phyloP scores from a whole-genome alignment of 2,329 filamentous ascomycete genomes.

The Phialocephala subalpina region DNA sequence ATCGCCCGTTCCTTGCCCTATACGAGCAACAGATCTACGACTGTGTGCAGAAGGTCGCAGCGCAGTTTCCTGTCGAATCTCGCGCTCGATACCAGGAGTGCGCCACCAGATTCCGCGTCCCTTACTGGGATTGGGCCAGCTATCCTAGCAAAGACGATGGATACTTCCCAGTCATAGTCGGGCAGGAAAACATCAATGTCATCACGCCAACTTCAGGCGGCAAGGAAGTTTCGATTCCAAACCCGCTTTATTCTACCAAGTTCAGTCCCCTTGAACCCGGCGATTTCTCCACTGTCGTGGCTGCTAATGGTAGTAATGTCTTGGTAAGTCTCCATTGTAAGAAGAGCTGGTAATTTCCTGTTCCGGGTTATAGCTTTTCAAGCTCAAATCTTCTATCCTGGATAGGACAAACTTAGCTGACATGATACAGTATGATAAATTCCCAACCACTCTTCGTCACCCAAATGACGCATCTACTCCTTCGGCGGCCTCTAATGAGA shows the following conservation, averaged over 20 bases:
- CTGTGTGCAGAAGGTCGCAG: too few species aligned
- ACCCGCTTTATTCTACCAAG: slow-evolving; percentile 67
- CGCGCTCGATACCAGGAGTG: too few species aligned
- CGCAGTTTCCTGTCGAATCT: too few species aligned
- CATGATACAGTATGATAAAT: too few species aligned
- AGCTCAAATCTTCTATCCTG: too few species aligned
- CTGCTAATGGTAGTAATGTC: neutral
- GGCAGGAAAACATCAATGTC: slow-evolving; percentile 29
- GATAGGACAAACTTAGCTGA: too few species aligned
- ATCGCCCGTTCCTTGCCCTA: too few species aligned
- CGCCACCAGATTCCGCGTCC: too few species aligned
- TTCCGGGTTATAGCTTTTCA: too few species aligned
- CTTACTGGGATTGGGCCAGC: neutral
- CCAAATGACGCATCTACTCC: slow-evolving; percentile 28
- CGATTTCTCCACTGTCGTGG: slow-evolving; percentile 27
- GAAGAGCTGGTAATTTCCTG: too few species aligned
- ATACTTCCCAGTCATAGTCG: slow-evolving; percentile 49
- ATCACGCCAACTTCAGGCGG: slow-evolving; percentile 44
- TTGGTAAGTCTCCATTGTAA: slow-evolving; percentile 21
- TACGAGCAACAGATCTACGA: too few species aligned
- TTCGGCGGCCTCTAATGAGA: slow-evolving; percentile 33
- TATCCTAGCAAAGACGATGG: slow-evolving; percentile 34
- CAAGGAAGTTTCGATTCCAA: slow-evolving; percentile 66
- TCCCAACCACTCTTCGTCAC: slow-evolving; percentile 33
- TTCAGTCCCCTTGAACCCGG: slow-evolving; percentile 57